Percentiles rank a stretch among this genome's conserved stretches.
Conservation (phyloP, 2,329 filamentous ascomycete species). For the Fusarium acutatum region DNA sequence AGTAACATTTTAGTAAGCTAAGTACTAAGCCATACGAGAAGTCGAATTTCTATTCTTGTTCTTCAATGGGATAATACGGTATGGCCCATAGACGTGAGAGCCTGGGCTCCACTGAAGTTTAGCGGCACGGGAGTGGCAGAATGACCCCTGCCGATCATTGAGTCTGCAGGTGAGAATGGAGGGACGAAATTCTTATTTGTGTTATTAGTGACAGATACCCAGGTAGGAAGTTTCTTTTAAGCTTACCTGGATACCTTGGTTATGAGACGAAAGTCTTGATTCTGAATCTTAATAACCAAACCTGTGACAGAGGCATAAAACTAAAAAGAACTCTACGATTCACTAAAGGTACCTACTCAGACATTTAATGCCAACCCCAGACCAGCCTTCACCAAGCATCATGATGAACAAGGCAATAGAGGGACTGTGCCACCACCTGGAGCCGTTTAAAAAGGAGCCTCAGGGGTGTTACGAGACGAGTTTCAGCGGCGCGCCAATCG, state of each 20-base stretch:
- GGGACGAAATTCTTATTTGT: neutral
- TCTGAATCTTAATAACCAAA: neutral
- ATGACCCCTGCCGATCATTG: conserved; percentile 25
- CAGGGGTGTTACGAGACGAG: conserved; percentile 12
- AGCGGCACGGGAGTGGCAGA: conserved; percentile 32
- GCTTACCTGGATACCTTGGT: neutral
- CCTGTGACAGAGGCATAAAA: neutral
- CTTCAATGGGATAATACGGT: neutral
- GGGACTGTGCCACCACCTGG: neutral
- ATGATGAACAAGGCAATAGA: neutral
- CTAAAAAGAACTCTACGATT: neutral
- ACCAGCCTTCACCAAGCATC: neutral
- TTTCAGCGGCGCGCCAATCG: conserved; percentile 30
- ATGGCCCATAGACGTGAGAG: neutral
- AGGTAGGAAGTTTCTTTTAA: neutral
- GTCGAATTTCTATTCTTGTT: neutral
- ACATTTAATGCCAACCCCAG: conserved; percentile 3
- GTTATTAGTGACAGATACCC: neutral
- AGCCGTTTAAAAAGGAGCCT: conserved; percentile 14
- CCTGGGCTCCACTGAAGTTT: conserved; percentile 2
- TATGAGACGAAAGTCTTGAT: neutral
- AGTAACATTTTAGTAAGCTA: neutral
- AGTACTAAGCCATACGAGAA: neutral
- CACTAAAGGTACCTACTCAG: neutral
- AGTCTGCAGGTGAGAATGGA: neutral